Base-by-base conservation (phyloP, 805 yeast genomes). In the Priceomyces medius region DNA sequence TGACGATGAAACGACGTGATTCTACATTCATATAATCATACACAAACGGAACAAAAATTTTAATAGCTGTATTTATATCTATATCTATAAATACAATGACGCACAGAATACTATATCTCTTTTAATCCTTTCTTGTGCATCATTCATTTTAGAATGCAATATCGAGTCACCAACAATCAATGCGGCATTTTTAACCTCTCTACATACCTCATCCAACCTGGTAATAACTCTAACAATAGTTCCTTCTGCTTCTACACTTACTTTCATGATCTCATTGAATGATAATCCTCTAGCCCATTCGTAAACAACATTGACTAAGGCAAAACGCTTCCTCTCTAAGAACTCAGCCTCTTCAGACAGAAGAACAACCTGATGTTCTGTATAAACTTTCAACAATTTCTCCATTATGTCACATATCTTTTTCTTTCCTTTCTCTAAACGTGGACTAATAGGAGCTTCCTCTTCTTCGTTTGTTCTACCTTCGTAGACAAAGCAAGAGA, bases 81-180 rank as follows among this genome's bases (percentile, higher is more conserved):
- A 31, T 24, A 31, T 31, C 43, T 73, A 90, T 50, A 91, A 68
- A 59, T 93, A 93, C 45, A 93, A 76, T 43, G 96, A 86, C 3
- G 98, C 97, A 60, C 98, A 93, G 65, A 93, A 93, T 0, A 93
- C 98, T 52, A 93, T 93, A 61, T 93, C 99, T 54, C 99, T 80
- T 66, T 91, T 91, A 59, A 93, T 93, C 61, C 81, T 79, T 58
- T 93, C 98, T 64, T 91, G 98, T 0, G 97, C 97, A 41, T 80
- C 84, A 16, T 80, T 74, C 93, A 93, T 88, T 63, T 91, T 91
- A 35, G 87, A 73, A 62, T 89, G 95, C 48, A 93, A 74, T n/a
- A 79, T 77, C 5, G 95, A 81, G 62, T 93, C 97, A 41, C 99
- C 99, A 56, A 93, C 87, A 53, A 93, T 88, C 51, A 91, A 74